Evolutionary conservation across 73 alveolate species (phyloP).

Genomic region (Stentor coeruleus): DNA sequence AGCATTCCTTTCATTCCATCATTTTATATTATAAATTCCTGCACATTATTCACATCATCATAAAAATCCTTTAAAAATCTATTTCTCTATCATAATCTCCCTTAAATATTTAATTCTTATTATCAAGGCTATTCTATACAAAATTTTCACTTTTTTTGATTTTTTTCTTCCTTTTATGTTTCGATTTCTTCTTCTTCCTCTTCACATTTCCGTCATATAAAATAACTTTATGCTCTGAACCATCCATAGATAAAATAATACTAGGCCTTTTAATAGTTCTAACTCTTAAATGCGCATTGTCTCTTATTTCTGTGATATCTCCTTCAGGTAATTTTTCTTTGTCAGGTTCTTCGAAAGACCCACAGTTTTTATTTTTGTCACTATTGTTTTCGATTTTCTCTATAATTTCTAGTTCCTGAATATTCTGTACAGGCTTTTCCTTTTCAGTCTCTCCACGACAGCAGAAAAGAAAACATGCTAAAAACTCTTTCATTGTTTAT

Average conservation of each 20-base stretch:
- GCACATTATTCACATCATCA: no score
- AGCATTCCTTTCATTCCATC: no score
- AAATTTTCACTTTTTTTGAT: background rate
- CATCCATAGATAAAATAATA: background rate
- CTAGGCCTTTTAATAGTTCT: background rate
- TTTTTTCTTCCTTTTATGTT: background rate
- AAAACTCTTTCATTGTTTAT: background rate
- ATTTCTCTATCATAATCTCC: no score
- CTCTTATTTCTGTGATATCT: background rate
- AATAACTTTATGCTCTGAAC: background rate
- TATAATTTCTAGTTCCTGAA: background rate
- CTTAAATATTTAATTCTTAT: no score
- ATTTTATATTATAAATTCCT: no score
- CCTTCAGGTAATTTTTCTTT: background rate
- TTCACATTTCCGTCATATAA: background rate
- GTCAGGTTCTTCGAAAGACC: background rate
- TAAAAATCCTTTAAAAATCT: no score
- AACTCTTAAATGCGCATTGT: background rate
- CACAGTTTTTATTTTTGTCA: background rate
- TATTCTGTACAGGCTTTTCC: background rate
- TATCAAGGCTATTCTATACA: no score
- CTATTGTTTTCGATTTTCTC: background rate
- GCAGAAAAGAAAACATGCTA: background rate
- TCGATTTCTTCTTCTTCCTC: background rate
- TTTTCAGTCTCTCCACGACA: background rate